These are phyloP conservation scores for Lobosporangium transversale DNA, from an alignment of 192 early-diverging fungal genomes.

Conservation along the genomic window DNA sequence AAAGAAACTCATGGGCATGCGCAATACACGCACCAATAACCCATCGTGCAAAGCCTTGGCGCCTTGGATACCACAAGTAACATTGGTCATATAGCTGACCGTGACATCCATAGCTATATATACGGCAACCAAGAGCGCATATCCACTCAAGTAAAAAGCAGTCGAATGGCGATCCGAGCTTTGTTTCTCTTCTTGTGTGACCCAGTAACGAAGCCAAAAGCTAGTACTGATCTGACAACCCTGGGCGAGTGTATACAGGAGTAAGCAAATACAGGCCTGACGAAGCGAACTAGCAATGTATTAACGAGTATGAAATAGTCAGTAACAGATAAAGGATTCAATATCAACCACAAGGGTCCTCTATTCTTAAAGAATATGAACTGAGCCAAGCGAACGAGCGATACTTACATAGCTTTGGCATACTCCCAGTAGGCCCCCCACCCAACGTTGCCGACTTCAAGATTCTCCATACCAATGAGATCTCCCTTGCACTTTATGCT, in stretches of 20 bases:
- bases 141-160: not conserved
- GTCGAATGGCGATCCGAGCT: not conserved
- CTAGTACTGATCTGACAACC: slow-evolving; percentile 66
- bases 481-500: no score
- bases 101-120: slow-evolving; percentile 12
- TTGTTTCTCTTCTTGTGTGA: slow-evolving; percentile 28
- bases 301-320: no score
- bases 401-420: slow-evolving; percentile 62
- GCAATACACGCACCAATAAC: slow-evolving; percentile 55
- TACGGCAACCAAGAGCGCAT: slow-evolving; percentile 15
- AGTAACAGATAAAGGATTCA: no score
- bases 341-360: no score
- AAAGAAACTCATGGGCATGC: slow-evolving; percentile 69
- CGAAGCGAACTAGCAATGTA: no score
- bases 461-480: slow-evolving; percentile 83
- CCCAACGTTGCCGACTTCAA: slow-evolving; percentile 82
- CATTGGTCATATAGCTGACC: slow-evolving; percentile 5
- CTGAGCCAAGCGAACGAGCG: no score
- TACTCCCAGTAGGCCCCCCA: slow-evolving; percentile 80
- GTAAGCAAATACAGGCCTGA: slow-evolving; percentile 55
- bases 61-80: slow-evolving; percentile 26
- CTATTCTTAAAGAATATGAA: no score
- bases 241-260: slow-evolving; percentile 71
- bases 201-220: slow-evolving; percentile 60
- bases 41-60: slow-evolving; percentile 24